Base-by-base conservation (phyloP, 176 grass and related monocot species). In the Triticum urartu region DNA sequence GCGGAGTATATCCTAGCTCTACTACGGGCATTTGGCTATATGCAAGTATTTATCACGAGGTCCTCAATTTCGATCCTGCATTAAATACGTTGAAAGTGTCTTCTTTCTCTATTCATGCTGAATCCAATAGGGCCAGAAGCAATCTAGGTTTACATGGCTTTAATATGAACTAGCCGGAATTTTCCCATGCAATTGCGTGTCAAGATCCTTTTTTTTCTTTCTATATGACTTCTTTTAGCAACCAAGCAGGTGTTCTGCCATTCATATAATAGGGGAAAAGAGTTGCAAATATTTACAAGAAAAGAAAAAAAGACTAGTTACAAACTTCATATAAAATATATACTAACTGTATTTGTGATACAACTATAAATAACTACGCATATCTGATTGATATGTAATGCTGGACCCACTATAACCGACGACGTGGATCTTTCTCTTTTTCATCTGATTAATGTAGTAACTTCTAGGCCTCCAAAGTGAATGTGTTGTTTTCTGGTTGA, bases 1-100 rank as follows among this genome's bases (percentile, higher is more conserved):
- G 47, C 11, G 15, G 34, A 48, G 3, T 40, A 52, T 76, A 30
- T 42, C 68, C 14, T 84, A 69, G 45, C 26, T 62, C 36, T 84
- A 6, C 14, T 68, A 48, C 50, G 48, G 26, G 30, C 21, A 68
- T 82, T 68, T 75, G 82, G 62, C 79, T 76, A 20, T 34, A 48
- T 84, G 45, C 30, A 30, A 39, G 28, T 62, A 80, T 63, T 54
- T 40, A 52, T 84, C 36, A 75, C 30, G 35, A 87, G 68, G 50
- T n/a, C 69, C 69, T 82, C 88, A 86, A 87, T 68, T 84, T 89
- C 20, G 24, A 83, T 38, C 69, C 54, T 81, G 62, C 86, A 85
- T 80, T 82, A 47, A 69, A 78, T 87, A 67, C 75, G 18, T 69
- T 72, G 79, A 52, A 67, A 26, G 52, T 62, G 76, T 73, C 38